Conservation (phyloP, 2,329 filamentous ascomycete species). For the Truncatella angustata region DNA sequence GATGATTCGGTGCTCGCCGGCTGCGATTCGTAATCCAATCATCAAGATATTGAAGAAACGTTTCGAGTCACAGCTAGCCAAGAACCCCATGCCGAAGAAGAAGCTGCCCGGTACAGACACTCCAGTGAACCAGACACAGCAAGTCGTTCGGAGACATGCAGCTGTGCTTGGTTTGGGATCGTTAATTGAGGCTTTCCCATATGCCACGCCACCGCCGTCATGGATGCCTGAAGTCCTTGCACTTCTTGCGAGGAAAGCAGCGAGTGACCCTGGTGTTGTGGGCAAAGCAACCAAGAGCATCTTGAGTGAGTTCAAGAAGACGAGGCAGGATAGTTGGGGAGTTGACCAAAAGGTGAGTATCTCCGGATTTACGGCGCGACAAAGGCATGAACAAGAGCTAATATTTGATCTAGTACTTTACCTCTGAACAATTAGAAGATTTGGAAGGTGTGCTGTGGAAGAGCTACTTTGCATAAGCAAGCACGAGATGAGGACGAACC, state of each 20-base stretch:
- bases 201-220: conserved; percentile 82
- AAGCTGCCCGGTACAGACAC: conserved; percentile 66
- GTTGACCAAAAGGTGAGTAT: conserved; percentile 89
- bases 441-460: conserved; percentile 97
- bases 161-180: conserved; percentile 89
- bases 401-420: conserved; percentile 65
- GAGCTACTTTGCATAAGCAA: conserved; percentile 85
- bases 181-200: conserved; percentile 93
- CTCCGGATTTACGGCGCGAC: not conserved
- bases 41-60: conserved; percentile 73
- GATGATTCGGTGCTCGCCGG: conserved; percentile 95
- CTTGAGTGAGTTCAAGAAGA: conserved; percentile 98
- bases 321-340: conserved; percentile 95
- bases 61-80: conserved; percentile 74
- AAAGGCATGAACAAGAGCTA: conserved; percentile 21
- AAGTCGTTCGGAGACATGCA: conserved; percentile 81
- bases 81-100: conserved; percentile 84
- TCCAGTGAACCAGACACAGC: conserved; percentile 67
- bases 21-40: conserved; percentile 72
- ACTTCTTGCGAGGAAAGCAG: conserved; percentile 78
- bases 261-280: conserved; percentile 85
- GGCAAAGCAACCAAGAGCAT: conserved; percentile 95
- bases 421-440: conserved; percentile 88
- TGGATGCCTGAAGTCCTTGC: conserved; percentile 96
- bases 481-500: too few species aligned